These are phyloP conservation scores for Ziziphus jujuba DNA, from an alignment of 306 rosid species.

Conservation along the genomic window DNA sequence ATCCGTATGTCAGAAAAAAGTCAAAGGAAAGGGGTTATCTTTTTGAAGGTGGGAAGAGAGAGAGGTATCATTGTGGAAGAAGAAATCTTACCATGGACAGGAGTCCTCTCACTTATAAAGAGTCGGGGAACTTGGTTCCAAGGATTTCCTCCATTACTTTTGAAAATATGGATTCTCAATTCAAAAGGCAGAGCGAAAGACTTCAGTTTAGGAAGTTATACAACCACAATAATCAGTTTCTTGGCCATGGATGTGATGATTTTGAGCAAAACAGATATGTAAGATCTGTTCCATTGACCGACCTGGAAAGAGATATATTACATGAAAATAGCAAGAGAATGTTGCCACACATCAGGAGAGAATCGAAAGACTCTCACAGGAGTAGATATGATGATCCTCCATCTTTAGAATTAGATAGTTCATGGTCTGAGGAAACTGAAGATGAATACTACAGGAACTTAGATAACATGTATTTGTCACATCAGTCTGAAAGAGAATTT, in stretches of 20 bases:
- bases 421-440: constrained; percentile 34
- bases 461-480: constrained; percentile 20
- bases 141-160: constrained; percentile 31
- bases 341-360: constrained; percentile 33
- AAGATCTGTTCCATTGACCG: constrained; percentile 28
- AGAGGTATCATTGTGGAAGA: constrained; percentile 33
- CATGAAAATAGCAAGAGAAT: constrained; percentile 29
- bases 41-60: constrained; percentile 32
- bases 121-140: constrained; percentile 40
- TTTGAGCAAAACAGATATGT: constrained; percentile 28
- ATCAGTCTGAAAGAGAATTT: constrained; percentile 30
- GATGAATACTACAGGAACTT: constrained; percentile 34
- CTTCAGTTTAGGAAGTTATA: constrained; percentile 33
- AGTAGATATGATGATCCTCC: constrained; percentile 28
- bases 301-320: constrained; percentile 27
- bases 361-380: constrained; percentile 32
- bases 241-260: constrained; percentile 36
- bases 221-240: constrained; percentile 21
- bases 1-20: constrained; percentile 29
- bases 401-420: constrained; percentile 32
- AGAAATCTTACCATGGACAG: constrained; percentile 25
- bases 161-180: constrained; percentile 31
- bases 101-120: constrained; percentile 35
- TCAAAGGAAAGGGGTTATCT: constrained; percentile 30
- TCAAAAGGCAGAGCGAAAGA: constrained; percentile 31